Percentiles rank a stretch among this genome's conserved stretches.
Conservation (phyloP, 208 protist species). For the Angomonas desouzai region DNA sequence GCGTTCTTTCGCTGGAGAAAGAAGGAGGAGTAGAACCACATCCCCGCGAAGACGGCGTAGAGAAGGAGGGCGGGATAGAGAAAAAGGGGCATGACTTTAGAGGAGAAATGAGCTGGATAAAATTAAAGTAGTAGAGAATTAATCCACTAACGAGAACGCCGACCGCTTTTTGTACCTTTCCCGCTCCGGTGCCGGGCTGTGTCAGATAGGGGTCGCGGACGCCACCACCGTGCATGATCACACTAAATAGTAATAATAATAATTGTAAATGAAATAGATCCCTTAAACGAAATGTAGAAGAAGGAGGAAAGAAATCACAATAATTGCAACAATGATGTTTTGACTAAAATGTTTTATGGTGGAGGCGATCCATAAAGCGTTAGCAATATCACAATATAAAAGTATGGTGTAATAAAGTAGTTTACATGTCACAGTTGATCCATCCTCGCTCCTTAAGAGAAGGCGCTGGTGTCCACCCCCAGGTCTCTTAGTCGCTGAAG, state of each 20-base stretch:
- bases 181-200: background rate
- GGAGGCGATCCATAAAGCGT: too few relatives aligned
- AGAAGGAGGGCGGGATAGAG: conserved; percentile 45
- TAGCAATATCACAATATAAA: too few relatives aligned
- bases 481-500: conserved; percentile 52
- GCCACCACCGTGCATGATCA: conserved; percentile 4
- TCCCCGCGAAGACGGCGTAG: conserved; percentile 50
- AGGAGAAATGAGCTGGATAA: conserved; percentile 57
- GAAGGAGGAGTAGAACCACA: conserved; percentile 66
- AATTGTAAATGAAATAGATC: conserved; percentile 5
- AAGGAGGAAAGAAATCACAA: too few relatives aligned
- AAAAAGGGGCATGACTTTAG: conserved; percentile 25
- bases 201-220: background rate
- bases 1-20: conserved; percentile 49
- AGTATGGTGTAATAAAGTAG: too few relatives aligned
- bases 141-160: background rate
- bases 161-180: conserved; percentile 11
- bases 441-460: conserved; percentile 6
- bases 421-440: conserved; percentile 1
- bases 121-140: conserved; percentile 35
- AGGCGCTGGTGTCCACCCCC: conserved; percentile 51
- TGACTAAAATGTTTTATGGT: too few relatives aligned
- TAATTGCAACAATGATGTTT: too few relatives aligned
- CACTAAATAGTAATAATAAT: conserved; percentile 4
- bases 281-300: conserved; percentile 8